A percentile compares a stretch with the other conserved stretches of the same genome.
phyloP scores from a whole-genome alignment of 2,329 filamentous ascomycete species.

The Aspergillus arachidicola region DNA sequence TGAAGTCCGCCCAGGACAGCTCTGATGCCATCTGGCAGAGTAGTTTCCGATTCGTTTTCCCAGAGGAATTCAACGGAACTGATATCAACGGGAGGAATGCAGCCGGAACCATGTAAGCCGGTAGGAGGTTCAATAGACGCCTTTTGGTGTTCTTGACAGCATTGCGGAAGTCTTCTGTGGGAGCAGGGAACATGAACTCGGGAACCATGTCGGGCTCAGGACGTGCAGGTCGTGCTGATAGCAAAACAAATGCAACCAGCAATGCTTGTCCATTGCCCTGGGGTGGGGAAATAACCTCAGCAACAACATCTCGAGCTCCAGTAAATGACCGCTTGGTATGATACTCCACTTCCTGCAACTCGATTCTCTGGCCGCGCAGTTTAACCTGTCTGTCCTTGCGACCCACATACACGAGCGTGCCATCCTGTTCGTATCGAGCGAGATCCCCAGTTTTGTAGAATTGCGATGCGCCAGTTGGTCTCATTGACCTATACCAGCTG shows the following conservation, averaged over 20 bases:
- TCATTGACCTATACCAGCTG: conserved; percentile 15
- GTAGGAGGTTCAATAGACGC: too few species aligned
- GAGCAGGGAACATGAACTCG: too few species aligned
- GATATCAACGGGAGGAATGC: not conserved
- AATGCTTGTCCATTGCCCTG: conserved; percentile 16
- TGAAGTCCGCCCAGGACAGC: too few species aligned
- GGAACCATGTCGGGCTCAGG: too few species aligned
- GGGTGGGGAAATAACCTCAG: conserved; percentile 18
- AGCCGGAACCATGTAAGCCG: not conserved
- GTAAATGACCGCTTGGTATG: conserved; percentile 24
- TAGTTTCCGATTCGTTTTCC: too few species aligned
- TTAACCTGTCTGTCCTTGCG: conserved; percentile 23
- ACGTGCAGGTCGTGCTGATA: too few species aligned
- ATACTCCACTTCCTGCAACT: conserved; percentile 42
- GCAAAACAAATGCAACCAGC: too few species aligned
- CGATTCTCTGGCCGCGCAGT: conserved; percentile 41
- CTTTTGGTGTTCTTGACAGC: too few species aligned
- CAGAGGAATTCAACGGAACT: not conserved
- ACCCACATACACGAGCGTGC: conserved; percentile 14
- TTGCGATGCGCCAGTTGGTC: conserved; percentile 3
- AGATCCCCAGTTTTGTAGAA: conserved; percentile 30
- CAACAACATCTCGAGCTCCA: too few species aligned
- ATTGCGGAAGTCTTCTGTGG: too few species aligned
- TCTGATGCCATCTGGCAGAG: too few species aligned
- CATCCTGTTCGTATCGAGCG: conserved; percentile 21